phyloP scores from a whole-genome alignment of 2,329 filamentous ascomycete genomes.

The Ophiostoma perfectum region DNA sequence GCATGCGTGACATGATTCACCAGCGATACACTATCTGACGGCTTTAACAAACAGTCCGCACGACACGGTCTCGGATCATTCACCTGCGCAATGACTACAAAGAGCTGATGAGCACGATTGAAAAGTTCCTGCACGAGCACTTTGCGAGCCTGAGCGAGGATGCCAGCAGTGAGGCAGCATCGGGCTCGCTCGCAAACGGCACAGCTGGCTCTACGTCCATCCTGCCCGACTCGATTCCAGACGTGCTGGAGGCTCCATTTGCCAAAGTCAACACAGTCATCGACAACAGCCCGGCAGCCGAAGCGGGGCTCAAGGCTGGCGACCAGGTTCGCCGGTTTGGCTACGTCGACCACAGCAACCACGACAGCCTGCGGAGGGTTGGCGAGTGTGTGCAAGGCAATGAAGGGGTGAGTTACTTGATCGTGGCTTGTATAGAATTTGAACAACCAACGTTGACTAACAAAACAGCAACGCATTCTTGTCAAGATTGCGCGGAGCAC shows the following conservation, averaged over 20 bases:
- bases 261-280: conserved; percentile 85
- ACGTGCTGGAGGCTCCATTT: conserved; percentile 53
- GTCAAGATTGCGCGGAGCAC: conserved; percentile 58
- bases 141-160: conserved; percentile 67
- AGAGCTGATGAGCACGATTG: conserved; percentile 74
- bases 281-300: conserved; percentile 70
- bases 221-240: conserved; percentile 35
- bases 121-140: conserved; percentile 80
- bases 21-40: background rate
- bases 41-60: conserved; percentile 61
- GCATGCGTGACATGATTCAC: background rate
- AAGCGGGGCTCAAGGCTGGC: conserved; percentile 72
- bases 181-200: conserved; percentile 23
- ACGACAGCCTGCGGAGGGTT: conserved; percentile 79
- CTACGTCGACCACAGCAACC: conserved; percentile 73
- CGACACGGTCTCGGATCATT: conserved; percentile 86
- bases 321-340: conserved; percentile 84
- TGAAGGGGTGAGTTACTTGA: conserved; percentile 64
- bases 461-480: conserved; percentile 57
- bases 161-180: conserved; percentile 33
- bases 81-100: conserved; percentile 90
- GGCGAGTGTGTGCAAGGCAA: conserved; percentile 86
- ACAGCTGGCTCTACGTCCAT: conserved; percentile 19
- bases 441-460: background rate
- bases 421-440: no score